These are phyloP conservation scores for Monilinia polystroma DNA, from an alignment of 2,329 filamentous ascomycete genomes.

Conservation along the genomic window DNA sequence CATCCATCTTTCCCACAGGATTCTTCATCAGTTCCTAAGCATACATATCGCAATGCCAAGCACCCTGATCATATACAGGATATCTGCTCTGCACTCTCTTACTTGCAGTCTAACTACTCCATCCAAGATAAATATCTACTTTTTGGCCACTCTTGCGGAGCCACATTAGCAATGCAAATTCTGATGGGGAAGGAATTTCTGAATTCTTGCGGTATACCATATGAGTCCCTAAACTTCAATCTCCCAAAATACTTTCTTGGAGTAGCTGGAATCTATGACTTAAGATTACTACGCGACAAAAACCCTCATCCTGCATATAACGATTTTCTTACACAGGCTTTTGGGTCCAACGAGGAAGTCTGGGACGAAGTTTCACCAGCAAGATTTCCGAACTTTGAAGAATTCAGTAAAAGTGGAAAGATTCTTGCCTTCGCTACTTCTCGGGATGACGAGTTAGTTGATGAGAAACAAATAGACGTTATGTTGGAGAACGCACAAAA, in stretches of 20 bases:
- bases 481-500: slow-evolving; percentile 22
- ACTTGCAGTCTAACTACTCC: slow-evolving; percentile 49
- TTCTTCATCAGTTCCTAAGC: slow-evolving; percentile 26
- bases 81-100: slow-evolving; percentile 51
- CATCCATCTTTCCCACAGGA: slow-evolving; percentile 49
- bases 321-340: slow-evolving; percentile 41
- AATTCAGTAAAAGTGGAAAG: slow-evolving; percentile 22
- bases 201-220: slow-evolving; percentile 9
- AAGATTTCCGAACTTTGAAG: slow-evolving; percentile 7
- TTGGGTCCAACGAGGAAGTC: slow-evolving; percentile 47
- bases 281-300: slow-evolving; percentile 41
- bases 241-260: slow-evolving; percentile 39
- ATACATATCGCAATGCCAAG: slow-evolving; percentile 44
- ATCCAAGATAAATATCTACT: slow-evolving; percentile 53
- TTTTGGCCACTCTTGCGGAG: slow-evolving; percentile 63
- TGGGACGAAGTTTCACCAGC: slow-evolving; percentile 50
- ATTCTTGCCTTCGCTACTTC: slow-evolving; percentile 39
- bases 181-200: slow-evolving; percentile 5
- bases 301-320: slow-evolving; percentile 30
- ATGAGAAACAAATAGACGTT: slow-evolving; percentile 35
- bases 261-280: slow-evolving; percentile 65
- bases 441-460: slow-evolving; percentile 45
- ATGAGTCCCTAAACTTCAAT: slow-evolving; percentile 5
- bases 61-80: slow-evolving; percentile 64
- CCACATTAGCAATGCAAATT: slow-evolving; percentile 59